Evolutionary conservation across 495 filamentous ascomycete species (phyloP).

Genomic region (Clavariopsis aquatica): DNA sequence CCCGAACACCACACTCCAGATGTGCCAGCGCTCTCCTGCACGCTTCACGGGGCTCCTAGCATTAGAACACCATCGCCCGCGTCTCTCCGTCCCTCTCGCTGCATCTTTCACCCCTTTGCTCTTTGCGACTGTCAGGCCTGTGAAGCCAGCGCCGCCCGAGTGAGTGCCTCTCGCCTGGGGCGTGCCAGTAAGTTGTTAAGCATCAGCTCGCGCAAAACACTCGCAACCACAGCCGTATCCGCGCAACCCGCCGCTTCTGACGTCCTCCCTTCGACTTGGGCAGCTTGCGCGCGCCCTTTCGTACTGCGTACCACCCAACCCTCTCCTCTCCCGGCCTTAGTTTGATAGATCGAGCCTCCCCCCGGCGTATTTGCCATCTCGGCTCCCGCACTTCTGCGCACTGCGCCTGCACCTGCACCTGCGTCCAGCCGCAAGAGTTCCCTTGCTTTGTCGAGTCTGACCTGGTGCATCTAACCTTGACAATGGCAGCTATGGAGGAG

Average conservation of each 20-base stretch:
- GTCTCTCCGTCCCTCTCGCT: background rate
- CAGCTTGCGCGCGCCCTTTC: slow-evolving; percentile 6
- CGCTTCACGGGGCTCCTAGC: too few species aligned
- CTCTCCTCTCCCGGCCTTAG: slow-evolving; percentile 18
- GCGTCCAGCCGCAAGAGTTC: slow-evolving; percentile 1
- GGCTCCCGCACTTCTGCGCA: slow-evolving; percentile 3
- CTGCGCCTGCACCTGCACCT: background rate
- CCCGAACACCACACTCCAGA: too few species aligned
- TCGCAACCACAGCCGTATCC: background rate
- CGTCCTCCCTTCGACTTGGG: background rate
- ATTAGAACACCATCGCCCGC: too few species aligned
- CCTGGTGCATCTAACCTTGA: slow-evolving; percentile 23
- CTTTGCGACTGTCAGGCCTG: background rate
- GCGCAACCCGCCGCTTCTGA: slow-evolving; percentile 14
- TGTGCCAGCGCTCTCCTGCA: too few species aligned
- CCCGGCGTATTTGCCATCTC: slow-evolving; percentile 23
- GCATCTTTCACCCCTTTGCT: slow-evolving; percentile 4
- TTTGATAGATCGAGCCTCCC: slow-evolving; percentile 25
- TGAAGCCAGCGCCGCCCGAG: background rate
- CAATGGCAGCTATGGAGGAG: slow-evolving; percentile 85
- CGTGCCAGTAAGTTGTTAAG: slow-evolving; percentile 6
- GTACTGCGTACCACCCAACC: slow-evolving; percentile 29
- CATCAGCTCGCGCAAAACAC: background rate
- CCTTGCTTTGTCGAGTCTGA: slow-evolving; percentile 7
- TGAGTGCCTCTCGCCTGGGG: background rate